Conservation (phyloP, 305 asterid genomes). For the Lippia alba region DNA sequence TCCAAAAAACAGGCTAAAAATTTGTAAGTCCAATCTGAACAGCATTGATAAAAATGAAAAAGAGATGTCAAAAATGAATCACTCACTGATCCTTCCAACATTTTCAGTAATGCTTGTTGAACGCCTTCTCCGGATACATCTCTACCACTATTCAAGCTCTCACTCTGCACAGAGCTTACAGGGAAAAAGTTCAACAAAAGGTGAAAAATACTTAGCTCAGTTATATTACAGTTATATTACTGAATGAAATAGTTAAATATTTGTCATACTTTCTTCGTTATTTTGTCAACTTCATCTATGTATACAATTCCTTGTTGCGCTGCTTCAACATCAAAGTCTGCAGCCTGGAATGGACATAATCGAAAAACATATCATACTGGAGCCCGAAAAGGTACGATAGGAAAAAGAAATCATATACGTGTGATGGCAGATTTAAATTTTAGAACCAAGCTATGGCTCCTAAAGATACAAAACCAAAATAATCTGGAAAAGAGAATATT, state of each 20-base stretch:
- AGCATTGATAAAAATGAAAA: constrained; percentile 17
- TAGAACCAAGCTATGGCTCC: constrained; percentile 12
- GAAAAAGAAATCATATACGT: constrained; percentile 8
- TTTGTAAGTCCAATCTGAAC: not conserved
- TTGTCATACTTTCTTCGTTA: constrained; percentile 73
- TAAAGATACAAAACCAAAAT: constrained; percentile 19
- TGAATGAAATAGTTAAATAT: constrained; percentile 10
- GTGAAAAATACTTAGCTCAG: constrained; percentile 31
- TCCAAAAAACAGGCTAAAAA: constrained; percentile 1
- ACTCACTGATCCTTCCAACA: constrained; percentile 92
- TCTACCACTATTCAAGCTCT: constrained; percentile 69
- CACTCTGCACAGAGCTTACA: constrained; percentile 58
- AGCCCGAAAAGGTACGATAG: constrained; percentile 13
- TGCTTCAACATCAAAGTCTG: constrained; percentile 77
- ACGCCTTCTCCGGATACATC: constrained; percentile 94
- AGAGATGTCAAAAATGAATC: constrained; percentile 25
- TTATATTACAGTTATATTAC: constrained; percentile 25
- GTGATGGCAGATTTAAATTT: constrained; percentile 18
- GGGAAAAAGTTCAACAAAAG: constrained; percentile 39
- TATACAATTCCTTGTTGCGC: constrained; percentile 86
- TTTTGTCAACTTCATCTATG: constrained; percentile 89
- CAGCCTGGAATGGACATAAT: constrained; percentile 52
- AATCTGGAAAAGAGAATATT: not conserved
- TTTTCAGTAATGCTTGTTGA: constrained; percentile 83
- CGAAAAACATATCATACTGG: constrained; percentile 25